Evolutionary conservation across 2,329 filamentous ascomycete genomes (phyloP), one percentile per base, ranked within the genome.

Genomic region (Mycocentrospora acerina): DNA sequence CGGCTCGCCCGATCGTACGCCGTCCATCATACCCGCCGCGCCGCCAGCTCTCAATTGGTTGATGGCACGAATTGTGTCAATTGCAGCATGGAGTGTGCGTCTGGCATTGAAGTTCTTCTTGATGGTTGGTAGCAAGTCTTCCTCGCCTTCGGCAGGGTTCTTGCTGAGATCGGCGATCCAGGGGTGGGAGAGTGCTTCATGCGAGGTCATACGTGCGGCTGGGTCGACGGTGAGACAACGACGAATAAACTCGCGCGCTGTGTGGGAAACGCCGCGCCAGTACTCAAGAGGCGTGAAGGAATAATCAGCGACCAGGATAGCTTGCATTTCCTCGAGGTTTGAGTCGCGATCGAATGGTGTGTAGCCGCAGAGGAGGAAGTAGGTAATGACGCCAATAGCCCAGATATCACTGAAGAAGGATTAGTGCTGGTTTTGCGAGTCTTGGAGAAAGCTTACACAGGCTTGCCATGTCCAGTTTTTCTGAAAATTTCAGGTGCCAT

Each of bases 401-500:
- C 93, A 98, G 50, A 98, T 85, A 67, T 98, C 93, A 36, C 80
- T 83, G 49, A 11, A 28, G 28, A 18, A 29, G 16, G 13, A 29
- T 62, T 25, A 61, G 53, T 24, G 32, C n/a, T 24, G n/a, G n/a
- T 13, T 10, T 2, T 1, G 7, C 13, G 18, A 7, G n/a, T 26
- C 8, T 15, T 6, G 10, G 2, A 17, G 14, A 19, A 11, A 26
- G 17, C 70, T 56, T 76, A 83, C 80, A 98, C 93, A 55, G 93
- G 90, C 71, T 97, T 98, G 48, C 93, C 93, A 67, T 98, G 93
- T 17, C 93, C 93, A 7, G 86, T 90, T 76, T 98, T 98, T 70
- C 95, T 95, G 74, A 98, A 98, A 60, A 98, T 98, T 68, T 98
- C 93, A 15, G 93, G 93, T 2, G 93, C 93, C 93, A 98, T 98